A percentile compares a stretch with the other conserved stretches of the same genome.
phyloP scores from a whole-genome alignment of 495 filamentous ascomycete genomes.

The Tetracladium marchalianum region DNA sequence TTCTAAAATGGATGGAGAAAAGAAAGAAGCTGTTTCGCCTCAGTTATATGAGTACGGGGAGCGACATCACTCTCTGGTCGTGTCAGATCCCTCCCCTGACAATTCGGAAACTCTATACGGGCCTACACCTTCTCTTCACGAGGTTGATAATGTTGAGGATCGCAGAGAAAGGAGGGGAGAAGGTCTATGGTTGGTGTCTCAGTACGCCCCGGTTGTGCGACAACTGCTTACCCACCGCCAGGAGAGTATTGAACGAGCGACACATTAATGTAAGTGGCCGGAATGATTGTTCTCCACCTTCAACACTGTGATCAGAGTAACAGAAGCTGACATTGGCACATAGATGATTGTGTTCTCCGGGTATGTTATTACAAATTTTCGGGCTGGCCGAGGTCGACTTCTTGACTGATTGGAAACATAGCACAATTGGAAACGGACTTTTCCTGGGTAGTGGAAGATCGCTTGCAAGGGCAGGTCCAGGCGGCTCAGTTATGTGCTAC shows the following conservation, averaged over 20 bases:
- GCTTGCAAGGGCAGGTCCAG: slow-evolving; percentile 26
- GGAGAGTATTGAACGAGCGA: slow-evolving; percentile 27
- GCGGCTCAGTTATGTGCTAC: slow-evolving; percentile 29
- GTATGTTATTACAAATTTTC: slow-evolving; percentile 13
- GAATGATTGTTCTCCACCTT: not conserved
- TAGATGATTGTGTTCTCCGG: slow-evolving; percentile 32
- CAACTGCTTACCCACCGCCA: slow-evolving; percentile 2
- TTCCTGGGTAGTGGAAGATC: slow-evolving; percentile 28
- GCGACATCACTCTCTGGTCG: not conserved
- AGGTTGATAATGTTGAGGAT: slow-evolving; percentile 19
- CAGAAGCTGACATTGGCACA: not conserved
- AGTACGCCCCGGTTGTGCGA: not conserved
- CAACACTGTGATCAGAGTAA: no score
- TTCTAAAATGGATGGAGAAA: slow-evolving; percentile 24
- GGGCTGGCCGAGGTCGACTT: not conserved
- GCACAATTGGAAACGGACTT: slow-evolving; percentile 28
- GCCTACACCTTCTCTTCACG: slow-evolving; percentile 16
- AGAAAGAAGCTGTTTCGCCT: slow-evolving; percentile 22
- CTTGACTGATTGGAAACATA: not conserved
- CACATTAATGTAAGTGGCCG: slow-evolving; percentile 26
- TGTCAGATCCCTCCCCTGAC: not conserved
- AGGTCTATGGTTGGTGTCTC: slow-evolving; percentile 22
- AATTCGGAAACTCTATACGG: not conserved
- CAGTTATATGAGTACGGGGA: slow-evolving; percentile 16
- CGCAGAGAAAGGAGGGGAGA: slow-evolving; percentile 21